Conservation (phyloP, 2,329 filamentous ascomycete species). For the Colletotrichum plurivorum region DNA sequence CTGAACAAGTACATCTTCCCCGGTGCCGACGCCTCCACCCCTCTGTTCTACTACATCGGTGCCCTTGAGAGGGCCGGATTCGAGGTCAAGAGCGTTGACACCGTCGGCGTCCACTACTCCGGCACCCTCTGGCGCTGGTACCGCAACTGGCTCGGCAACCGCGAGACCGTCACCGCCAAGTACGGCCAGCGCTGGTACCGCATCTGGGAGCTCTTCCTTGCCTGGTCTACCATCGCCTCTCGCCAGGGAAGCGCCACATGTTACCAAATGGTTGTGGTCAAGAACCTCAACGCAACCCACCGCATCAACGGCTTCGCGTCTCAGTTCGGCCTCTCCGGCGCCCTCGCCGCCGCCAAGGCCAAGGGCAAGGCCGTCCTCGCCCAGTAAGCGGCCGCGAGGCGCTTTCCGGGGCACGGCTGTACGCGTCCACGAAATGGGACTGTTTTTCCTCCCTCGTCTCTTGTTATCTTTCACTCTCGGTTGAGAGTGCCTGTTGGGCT, state of each 20-base stretch:
- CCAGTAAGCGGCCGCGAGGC: conserved; percentile 2
- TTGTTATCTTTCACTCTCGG: not conserved
- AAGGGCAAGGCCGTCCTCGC: conserved; percentile 29
- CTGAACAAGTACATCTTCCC: conserved; percentile 99
- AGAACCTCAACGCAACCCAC: conserved; percentile 91
- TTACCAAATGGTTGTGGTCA: conserved; percentile 88
- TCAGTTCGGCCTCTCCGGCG: conserved; percentile 79
- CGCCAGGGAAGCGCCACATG: conserved; percentile 88
- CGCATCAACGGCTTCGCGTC: conserved; percentile 80
- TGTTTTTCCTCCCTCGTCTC: not conserved
- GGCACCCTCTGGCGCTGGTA: conserved; percentile 99
- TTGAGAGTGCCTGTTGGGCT: not conserved
- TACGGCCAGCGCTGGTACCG: conserved; percentile 97
- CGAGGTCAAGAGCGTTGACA: conserved; percentile 93
- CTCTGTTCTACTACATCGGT: conserved; percentile 88
- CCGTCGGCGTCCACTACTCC: conserved; percentile 96
- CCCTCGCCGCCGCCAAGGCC: conserved; percentile 58
- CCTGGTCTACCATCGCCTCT: conserved; percentile 86
- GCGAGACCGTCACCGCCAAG: conserved; percentile 92
- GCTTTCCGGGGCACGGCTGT: not conserved
- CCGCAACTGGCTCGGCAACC: conserved; percentile 96
- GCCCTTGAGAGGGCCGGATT: conserved; percentile 86
- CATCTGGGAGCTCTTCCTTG: conserved; percentile 94
- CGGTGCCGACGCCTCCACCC: conserved; percentile 94
- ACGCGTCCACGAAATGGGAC: conserved; percentile 5